Conservation (phyloP, 139 green algal species). For the Nannochloris sp. region DNA sequence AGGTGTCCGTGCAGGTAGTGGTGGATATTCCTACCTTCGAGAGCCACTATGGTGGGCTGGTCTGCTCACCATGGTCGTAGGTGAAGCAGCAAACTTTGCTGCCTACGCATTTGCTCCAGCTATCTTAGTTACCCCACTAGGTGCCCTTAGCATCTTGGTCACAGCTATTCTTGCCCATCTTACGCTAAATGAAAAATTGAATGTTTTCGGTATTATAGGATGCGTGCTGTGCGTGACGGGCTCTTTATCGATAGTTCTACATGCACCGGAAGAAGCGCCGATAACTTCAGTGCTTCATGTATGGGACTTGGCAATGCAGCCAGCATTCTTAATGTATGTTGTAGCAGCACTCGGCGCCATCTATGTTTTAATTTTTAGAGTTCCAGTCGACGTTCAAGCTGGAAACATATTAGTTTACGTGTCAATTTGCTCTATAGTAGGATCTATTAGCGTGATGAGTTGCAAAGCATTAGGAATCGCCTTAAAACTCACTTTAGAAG, state of each 20-base stretch:
- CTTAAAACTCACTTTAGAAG: slow-evolving; percentile 85
- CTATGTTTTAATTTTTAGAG: slow-evolving; percentile 53
- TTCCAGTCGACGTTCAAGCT: slow-evolving; percentile 53
- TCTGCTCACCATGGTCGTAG: slow-evolving; percentile 85
- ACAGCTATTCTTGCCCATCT: slow-evolving; percentile 88
- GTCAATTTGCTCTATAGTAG: slow-evolving; percentile 89
- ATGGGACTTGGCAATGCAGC: slow-evolving; percentile 75
- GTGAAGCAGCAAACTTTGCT: slow-evolving; percentile 93
- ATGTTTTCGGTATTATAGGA: slow-evolving; percentile 88
- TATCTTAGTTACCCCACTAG: slow-evolving; percentile 89
- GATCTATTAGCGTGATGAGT: slow-evolving; percentile 89
- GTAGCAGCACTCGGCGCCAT: slow-evolving; percentile 40
- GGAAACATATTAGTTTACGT: slow-evolving; percentile 90
- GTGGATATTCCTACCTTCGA: slow-evolving; percentile 85
- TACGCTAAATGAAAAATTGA: slow-evolving; percentile 85
- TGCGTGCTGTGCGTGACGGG: slow-evolving; percentile 90
- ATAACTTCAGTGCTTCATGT: slow-evolving; percentile 75
- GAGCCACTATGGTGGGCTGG: slow-evolving; percentile 96
- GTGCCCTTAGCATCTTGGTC: slow-evolving; percentile 79
- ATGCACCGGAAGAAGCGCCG: slow-evolving; percentile 77
- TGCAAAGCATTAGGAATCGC: slow-evolving; percentile 96
- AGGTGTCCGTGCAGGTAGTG: slow-evolving; percentile 76
- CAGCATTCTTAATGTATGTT: slow-evolving; percentile 85
- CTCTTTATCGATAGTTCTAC: slow-evolving; percentile 81
- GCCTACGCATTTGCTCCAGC: slow-evolving; percentile 96